A percentile compares a stretch with the other conserved stretches of the same genome.
Evolutionary conservation across 106 monocot species (phyloP).

Genomic region (Agapanthus africanus): DNA sequence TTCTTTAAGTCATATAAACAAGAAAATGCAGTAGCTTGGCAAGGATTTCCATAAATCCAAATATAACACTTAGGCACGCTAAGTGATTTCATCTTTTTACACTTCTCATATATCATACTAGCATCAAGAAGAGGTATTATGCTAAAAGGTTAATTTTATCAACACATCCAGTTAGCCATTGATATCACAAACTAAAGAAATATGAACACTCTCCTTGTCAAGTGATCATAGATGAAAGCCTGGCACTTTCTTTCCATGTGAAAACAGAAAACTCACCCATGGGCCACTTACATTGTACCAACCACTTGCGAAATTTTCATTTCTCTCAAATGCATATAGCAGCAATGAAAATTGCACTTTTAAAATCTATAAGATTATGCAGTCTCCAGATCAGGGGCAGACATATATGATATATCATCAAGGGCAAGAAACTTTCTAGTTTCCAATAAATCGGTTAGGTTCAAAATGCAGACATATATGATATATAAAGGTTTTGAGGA

Average conservation of each 20-base stretch:
- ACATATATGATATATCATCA: not conserved
- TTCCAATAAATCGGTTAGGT: not conserved
- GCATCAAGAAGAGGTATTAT: not conserved
- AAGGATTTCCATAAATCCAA: not conserved
- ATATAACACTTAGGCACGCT: too few relatives aligned
- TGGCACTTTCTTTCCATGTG: not conserved
- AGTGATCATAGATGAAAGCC: not conserved
- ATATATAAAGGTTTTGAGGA: not conserved
- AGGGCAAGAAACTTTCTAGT: not conserved
- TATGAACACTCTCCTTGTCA: not conserved
- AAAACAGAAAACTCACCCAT: not conserved
- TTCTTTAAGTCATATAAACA: not conserved
- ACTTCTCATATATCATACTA: not conserved
- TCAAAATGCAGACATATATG: not conserved
- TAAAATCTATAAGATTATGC: too few relatives aligned
- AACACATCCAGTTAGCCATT: not conserved
- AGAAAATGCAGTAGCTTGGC: not conserved
- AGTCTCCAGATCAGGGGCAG: not conserved
- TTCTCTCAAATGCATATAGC: too few relatives aligned
- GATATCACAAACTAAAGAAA: not conserved
- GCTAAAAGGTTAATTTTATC: not conserved
- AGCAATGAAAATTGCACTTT: too few relatives aligned
- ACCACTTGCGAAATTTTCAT: too few relatives aligned
- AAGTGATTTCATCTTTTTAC: not conserved
- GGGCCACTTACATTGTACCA: too few relatives aligned